Conservation (phyloP, 352 stramenopile genomes). For the Phytophthora cactorum region DNA sequence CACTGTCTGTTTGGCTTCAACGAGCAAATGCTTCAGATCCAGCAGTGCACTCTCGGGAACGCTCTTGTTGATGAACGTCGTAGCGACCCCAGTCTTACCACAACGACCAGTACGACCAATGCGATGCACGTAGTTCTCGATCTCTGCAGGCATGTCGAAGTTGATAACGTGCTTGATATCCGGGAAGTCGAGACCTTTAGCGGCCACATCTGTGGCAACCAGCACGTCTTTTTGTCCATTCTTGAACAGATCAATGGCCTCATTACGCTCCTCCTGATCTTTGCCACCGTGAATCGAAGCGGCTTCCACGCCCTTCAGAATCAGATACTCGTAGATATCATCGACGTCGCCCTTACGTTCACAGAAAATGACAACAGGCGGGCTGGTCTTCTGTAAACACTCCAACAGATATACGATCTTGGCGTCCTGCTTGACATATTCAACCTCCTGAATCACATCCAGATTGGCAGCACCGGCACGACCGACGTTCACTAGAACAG, state of each 20-base stretch:
- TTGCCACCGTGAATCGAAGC: conserved; percentile 98
- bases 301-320: conserved; percentile 97
- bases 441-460: conserved; percentile 99
- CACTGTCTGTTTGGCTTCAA: conserved; percentile 98
- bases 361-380: conserved; percentile 98
- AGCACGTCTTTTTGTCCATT: conserved; percentile 96
- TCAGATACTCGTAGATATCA: conserved; percentile 99
- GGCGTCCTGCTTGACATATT: conserved; percentile 99
- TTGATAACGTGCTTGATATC: conserved; percentile 99
- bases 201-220: conserved; percentile 98
- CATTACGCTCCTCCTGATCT: conserved; percentile 97
- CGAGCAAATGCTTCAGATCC: conserved; percentile 98
- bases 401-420: conserved; percentile 99
- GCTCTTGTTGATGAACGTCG: conserved; percentile 99
- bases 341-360: conserved; percentile 98
- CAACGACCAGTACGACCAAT: conserved; percentile 98
- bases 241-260: conserved; percentile 97
- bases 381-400: conserved; percentile 98
- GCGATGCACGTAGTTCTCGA: conserved; percentile 99
- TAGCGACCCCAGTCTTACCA: conserved; percentile 98
- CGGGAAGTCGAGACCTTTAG: conserved; percentile 99
- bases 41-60: conserved; percentile 95
- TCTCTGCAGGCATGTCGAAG: conserved; percentile 99
- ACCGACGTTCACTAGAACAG: conserved; percentile 99
- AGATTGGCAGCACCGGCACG: conserved; percentile 97